Evolutionary conservation across 2,329 filamentous ascomycete species (phyloP), one percentile per base, ranked within the genome.

Genomic region (Zymoseptoria crescenta): DNA sequence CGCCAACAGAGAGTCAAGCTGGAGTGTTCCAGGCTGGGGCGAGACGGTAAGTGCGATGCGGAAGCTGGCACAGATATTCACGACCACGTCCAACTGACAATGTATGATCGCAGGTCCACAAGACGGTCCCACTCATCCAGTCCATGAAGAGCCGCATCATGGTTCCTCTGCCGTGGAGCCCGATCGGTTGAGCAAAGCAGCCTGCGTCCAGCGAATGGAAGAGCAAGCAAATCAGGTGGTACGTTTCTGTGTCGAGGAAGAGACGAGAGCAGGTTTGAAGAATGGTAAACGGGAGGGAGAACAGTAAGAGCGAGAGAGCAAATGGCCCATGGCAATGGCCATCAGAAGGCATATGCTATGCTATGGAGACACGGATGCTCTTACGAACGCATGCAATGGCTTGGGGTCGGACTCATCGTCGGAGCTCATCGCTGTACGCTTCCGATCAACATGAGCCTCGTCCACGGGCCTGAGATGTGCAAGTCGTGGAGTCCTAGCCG

Each of bases 41-140:
- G 69, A 70, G 62, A 70, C 68, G 29, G 65, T 68, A 29, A 6
- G 54, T 60, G 45, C 29, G 19, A 48, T 54, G 45, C 8, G 24
- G 49, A 51, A n/a, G n/a, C n/a, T n/a, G n/a, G n/a, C n/a, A n/a
- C n/a, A n/a, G n/a, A 8, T 16, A 10, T 51, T 3, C 3, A 51
- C 10, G 49, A 51, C 10, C 20, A 51, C 20, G 19, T 21, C 8
- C 3, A 29, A 9, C 24, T 54, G 21, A 54, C 24, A 6, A 4
- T 4, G 1, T 8, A 8, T n/a, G 30, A n/a, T 55, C 5, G 35
- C 35, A 55, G 54, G 94, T 97, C 45, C 94, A 99, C 80, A 96
- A 96, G 83, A 99, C 94, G 1, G 94, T 99, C 52, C 94, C 94
- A 30, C 81, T 99, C 64, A 99, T 99, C 69, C 92, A 96, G 79